phyloP scores from a whole-genome alignment of 116 monocot species.

The Zostera marina region DNA sequence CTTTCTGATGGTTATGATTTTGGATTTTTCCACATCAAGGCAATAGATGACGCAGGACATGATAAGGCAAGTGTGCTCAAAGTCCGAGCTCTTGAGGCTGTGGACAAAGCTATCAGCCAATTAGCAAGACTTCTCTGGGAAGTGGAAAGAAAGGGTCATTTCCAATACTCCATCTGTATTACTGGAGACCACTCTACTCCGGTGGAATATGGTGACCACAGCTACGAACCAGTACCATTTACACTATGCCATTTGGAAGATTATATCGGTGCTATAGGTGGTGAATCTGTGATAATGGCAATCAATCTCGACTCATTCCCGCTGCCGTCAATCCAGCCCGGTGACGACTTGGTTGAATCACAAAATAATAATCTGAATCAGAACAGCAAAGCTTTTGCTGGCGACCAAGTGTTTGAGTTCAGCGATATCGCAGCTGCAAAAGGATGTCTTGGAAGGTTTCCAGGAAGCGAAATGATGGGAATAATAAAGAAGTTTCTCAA shows the following conservation, averaged over 20 bases:
- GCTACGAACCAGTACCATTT: slow-evolving; percentile 94
- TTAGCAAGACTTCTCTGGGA: slow-evolving; percentile 69
- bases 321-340: slow-evolving; percentile 58
- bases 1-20: slow-evolving; percentile 65
- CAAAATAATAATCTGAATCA: background rate
- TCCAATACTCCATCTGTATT: slow-evolving; percentile 56
- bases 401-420: slow-evolving; percentile 62
- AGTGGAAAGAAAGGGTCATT: slow-evolving; percentile 47
- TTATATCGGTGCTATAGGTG: slow-evolving; percentile 40
- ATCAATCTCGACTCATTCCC: slow-evolving; percentile 51
- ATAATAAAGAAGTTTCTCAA: slow-evolving; percentile 86
- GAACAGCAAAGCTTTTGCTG: slow-evolving; percentile 20
- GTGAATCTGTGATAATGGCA: slow-evolving; percentile 33
- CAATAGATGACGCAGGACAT: slow-evolving; percentile 94
- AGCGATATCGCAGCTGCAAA: slow-evolving; percentile 69
- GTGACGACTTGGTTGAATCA: slow-evolving; percentile 35
- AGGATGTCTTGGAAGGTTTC: slow-evolving; percentile 85
- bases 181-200: slow-evolving; percentile 97
- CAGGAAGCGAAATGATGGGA: slow-evolving; percentile 98
- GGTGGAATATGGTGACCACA: slow-evolving; percentile 92
- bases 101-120: slow-evolving; percentile 66
- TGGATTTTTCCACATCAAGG: slow-evolving; percentile 92
- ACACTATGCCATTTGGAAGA: slow-evolving; percentile 42
- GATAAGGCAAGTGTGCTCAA: slow-evolving; percentile 74
- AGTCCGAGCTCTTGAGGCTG: slow-evolving; percentile 70